Evolutionary conservation across 257 asterid genomes (phyloP), one percentile per base, ranked within the genome.

Genomic region (Handroanthus guayacan): DNA sequence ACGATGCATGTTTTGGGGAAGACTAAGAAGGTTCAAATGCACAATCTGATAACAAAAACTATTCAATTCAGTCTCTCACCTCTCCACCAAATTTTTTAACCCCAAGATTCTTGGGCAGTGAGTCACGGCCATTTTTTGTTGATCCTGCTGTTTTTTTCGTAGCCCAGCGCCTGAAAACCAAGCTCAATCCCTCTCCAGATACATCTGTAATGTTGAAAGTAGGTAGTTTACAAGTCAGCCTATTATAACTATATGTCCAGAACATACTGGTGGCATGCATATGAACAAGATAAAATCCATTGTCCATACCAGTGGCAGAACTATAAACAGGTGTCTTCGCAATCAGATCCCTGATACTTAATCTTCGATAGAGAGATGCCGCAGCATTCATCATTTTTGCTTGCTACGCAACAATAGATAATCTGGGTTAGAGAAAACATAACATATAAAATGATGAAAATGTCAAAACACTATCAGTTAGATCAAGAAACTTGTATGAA

Each of bases 21-120:
- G 37, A 3, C 10, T 17, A 62, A 57, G 9, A 69, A 50, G 62
- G 47, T 57, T 55, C 45, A 69, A 9, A 66, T 61, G 43, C 36
- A 67, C 9, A 39, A 66, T 16, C 41, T 47, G 61, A 67, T 71
- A 50, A 45, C 31, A 77, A 60, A 39, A 62, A 13, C 70, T 60
- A 45, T 41, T 57, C 14, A 51, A 18, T 43, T 39, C 44, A 78
- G 58, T 56, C 6, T 61, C 86, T 84, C 80, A 90, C 97, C 99
- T 94, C 96, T 71, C 99, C 99, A 67, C 97, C 99, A 57, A 90
- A 94, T 85, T 94, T 94, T 77, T 94, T 94, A 52, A 94, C 96
- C 20, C 96, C 98, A 25, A 90, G 97, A 89, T 83, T 87, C 81
- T 92, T 94, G 44, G 97, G 98, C 77, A 85, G 76, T 5, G 97